A percentile compares a stretch with the other conserved stretches of the same genome.
phyloP scores from a whole-genome alignment of 176 grass and related monocot genomes.

The Coix lacrymajobi region DNA sequence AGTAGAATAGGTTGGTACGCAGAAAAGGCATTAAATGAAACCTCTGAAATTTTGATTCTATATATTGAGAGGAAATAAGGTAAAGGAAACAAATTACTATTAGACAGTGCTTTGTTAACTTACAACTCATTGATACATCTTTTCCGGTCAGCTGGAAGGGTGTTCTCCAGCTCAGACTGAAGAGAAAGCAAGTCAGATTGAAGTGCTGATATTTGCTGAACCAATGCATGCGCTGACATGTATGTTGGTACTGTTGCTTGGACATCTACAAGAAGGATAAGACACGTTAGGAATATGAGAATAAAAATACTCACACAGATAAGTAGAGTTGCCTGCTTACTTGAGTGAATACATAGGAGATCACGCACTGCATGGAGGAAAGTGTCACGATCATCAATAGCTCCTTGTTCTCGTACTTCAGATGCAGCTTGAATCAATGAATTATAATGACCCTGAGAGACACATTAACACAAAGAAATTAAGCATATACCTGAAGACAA shows the following conservation, averaged over 20 bases:
- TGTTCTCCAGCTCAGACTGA: conserved; percentile 92
- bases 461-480: conserved; percentile 8
- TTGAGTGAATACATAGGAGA: conserved; percentile 88
- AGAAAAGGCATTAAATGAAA: conserved; percentile 2
- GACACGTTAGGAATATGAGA: not conserved
- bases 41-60: not conserved
- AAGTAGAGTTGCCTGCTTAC: conserved; percentile 36
- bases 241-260: conserved; percentile 72
- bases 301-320: conserved; percentile 2
- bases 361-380: conserved; percentile 85
- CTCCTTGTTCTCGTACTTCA: conserved; percentile 91
- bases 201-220: conserved; percentile 85
- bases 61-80: conserved; percentile 4
- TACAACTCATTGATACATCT: conserved; percentile 97
- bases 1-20: conserved; percentile 4
- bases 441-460: conserved; percentile 62
- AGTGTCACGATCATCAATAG: conserved; percentile 87
- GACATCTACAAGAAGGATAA: conserved; percentile 44
- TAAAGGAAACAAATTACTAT: conserved; percentile 7
- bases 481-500: not conserved
- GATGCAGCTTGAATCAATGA: conserved; percentile 83
- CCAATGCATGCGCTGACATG: conserved; percentile 87
- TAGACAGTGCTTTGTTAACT: conserved; percentile 24
- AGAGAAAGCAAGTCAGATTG: conserved; percentile 85
- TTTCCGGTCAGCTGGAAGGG: conserved; percentile 77